These are phyloP conservation scores for Trichaptum fuscoviolaceum DNA, from an alignment of 768 basidiomycete species.

Conservation along the genomic window DNA sequence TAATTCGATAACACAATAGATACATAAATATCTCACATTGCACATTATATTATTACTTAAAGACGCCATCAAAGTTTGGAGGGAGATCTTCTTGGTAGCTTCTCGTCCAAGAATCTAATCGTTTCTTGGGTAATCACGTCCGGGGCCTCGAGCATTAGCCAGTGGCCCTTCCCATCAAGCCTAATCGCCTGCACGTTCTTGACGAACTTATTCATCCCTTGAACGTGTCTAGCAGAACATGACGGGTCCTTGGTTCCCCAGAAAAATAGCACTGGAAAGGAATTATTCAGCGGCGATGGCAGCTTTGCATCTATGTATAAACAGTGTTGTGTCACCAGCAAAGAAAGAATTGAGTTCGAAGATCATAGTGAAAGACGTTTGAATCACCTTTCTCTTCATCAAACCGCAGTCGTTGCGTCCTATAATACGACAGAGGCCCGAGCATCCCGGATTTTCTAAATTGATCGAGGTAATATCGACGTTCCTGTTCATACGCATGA, in stretches of 20 bases:
- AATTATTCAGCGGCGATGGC: constrained; percentile 35
- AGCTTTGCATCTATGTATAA: constrained; percentile 27
- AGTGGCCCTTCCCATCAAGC: constrained; percentile 57
- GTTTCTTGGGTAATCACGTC: constrained; percentile 48
- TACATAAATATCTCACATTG: no score
- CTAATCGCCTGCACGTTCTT: constrained; percentile 43
- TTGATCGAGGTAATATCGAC: constrained; percentile 43
- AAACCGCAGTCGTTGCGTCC: constrained; percentile 53
- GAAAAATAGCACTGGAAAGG: constrained; percentile 56
- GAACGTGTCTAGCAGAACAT: constrained; percentile 35
- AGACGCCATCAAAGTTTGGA: neutral
- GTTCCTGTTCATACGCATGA: constrained; percentile 37
- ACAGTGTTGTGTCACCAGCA: neutral
- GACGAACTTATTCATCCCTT: constrained; percentile 45
- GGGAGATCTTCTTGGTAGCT: neutral
- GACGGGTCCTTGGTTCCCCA: constrained; percentile 54
- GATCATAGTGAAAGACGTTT: neutral
- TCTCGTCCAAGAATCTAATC: constrained; percentile 22
- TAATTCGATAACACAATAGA: no score
- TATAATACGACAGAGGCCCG: constrained; percentile 76
- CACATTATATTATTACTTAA: neutral
- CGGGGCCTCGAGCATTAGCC: constrained; percentile 61
- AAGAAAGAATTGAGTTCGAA: neutral
- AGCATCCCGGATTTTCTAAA: constrained; percentile 49
- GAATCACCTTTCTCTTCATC: constrained; percentile 54